A percentile compares a stretch with the other conserved stretches of the same genome.
phyloP scores from a whole-genome alignment of 139 green algal genomes.

The Prasinococcaceae sp. region DNA sequence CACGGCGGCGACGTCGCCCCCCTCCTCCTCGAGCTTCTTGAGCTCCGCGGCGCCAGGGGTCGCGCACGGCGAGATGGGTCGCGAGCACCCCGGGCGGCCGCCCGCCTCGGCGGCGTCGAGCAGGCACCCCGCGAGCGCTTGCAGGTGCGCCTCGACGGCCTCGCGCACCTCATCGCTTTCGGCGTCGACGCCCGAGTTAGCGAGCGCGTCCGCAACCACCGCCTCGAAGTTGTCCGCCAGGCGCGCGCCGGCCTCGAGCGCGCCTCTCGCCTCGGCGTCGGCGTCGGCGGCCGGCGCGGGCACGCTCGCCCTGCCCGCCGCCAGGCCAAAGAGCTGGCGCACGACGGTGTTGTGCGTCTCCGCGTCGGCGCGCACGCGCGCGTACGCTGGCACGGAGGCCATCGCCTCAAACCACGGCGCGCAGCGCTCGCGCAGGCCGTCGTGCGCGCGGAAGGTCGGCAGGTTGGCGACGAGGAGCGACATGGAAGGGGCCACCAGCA shows the following conservation, averaged over 20 bases:
- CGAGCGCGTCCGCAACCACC: background rate
- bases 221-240: background rate
- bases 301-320: background rate
- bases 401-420: conserved; percentile 10
- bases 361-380: background rate
- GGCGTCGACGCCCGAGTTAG: background rate
- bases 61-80: background rate
- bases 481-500: conserved; percentile 1
- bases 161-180: background rate
- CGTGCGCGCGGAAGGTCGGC: background rate
- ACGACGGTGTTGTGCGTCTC: conserved; percentile 2
- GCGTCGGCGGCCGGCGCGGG: background rate
- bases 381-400: background rate
- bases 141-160: background rate
- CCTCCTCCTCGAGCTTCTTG: background rate
- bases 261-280: background rate
- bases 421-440: conserved; percentile 2
- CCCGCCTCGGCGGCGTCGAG: conserved; percentile 1
- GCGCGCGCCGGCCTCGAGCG: background rate
- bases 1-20: background rate
- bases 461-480: conserved; percentile 1
- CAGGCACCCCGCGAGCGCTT: background rate
- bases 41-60: background rate
- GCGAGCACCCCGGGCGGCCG: background rate
- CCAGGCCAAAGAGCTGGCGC: background rate